phyloP scores from a whole-genome alignment of 257 asterid genomes.

The Petunia axillaris region DNA sequence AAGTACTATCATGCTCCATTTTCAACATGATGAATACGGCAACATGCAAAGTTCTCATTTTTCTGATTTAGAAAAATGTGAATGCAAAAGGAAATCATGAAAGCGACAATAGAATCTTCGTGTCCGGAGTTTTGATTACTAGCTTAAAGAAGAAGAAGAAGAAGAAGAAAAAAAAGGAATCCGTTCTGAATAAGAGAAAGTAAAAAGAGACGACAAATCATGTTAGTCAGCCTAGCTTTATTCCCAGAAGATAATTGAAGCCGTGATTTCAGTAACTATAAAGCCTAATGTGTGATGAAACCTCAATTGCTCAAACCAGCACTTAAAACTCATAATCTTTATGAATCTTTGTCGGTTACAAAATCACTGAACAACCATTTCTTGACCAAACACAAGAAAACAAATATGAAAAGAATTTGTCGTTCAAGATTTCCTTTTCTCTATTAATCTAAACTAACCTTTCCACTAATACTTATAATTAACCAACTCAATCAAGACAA shows the following conservation, averaged over 20 bases:
- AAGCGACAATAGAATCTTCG: not conserved
- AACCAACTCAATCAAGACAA: not conserved
- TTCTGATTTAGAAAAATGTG: not conserved
- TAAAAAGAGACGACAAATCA: not conserved
- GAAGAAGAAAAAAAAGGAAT: too few relatives aligned
- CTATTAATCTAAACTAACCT: too few relatives aligned
- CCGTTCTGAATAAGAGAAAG: too few relatives aligned
- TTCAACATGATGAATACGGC: not conserved
- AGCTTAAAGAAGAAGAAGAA: too few relatives aligned
- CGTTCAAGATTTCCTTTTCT: too few relatives aligned
- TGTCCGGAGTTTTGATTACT: too few relatives aligned
- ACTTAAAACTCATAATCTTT: not conserved
- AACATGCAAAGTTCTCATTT: not conserved
- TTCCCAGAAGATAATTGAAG: not conserved
- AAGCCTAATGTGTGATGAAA: not conserved
- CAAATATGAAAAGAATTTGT: too few relatives aligned
- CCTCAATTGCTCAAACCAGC: not conserved
- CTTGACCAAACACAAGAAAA: not conserved
- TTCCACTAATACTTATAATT: too few relatives aligned
- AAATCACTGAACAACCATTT: not conserved
- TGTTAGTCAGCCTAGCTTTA: not conserved
- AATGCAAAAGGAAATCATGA: not conserved
- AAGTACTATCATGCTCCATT: not conserved
- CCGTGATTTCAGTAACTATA: slow-evolving; percentile 16
- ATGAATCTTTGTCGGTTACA: not conserved